These are phyloP conservation scores for Neurospora sp. DNA, from an alignment of 495 filamentous ascomycete species.

Conservation along the genomic window DNA sequence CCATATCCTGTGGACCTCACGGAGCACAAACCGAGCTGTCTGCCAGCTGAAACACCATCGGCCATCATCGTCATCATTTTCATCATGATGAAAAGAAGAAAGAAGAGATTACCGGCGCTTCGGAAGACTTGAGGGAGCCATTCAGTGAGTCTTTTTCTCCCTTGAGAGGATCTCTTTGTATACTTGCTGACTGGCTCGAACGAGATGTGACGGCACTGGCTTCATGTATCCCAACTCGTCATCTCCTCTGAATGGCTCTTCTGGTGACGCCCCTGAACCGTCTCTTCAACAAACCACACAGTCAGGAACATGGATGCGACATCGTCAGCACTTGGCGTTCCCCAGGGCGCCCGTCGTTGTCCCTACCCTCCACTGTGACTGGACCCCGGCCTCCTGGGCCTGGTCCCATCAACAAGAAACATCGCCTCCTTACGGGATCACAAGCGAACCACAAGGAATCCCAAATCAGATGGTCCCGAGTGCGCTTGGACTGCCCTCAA, in stretches of 20 bases:
- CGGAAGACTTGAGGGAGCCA: background rate
- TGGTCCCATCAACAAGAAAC: constrained; percentile 8
- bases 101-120: background rate
- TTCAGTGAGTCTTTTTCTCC: background rate
- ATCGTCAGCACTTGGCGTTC: background rate
- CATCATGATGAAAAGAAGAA: background rate
- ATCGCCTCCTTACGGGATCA: constrained; percentile 10
- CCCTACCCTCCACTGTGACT: constrained; percentile 9
- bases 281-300: background rate
- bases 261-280: background rate
- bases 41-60: background rate
- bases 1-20: background rate
- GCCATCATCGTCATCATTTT: background rate
- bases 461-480: background rate
- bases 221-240: background rate
- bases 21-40: background rate
- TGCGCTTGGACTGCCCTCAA: background rate
- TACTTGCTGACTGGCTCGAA: background rate
- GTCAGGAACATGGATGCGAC: constrained; percentile 11
- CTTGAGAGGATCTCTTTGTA: background rate
- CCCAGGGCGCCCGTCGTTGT: background rate
- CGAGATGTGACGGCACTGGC: background rate
- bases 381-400: constrained; percentile 6
- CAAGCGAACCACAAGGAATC: background rate
- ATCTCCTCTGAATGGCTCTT: background rate